Percentiles rank a stretch among this genome's conserved stretches.
Evolutionary conservation across 495 filamentous ascomycete species (phyloP).

Genomic region (Tetracladium setigerum): DNA sequence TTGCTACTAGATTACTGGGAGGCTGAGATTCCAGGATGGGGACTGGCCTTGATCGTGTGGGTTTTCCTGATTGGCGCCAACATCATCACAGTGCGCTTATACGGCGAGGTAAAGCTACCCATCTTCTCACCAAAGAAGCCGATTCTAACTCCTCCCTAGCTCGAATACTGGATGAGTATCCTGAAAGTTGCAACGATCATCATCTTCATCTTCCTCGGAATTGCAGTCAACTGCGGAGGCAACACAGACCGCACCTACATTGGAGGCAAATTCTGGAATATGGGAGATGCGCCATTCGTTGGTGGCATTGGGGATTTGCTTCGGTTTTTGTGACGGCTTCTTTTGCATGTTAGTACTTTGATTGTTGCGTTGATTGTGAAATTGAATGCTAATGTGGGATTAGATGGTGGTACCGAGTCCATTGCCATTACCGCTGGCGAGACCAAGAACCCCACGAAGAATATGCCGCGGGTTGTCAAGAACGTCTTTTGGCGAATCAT

Average conservation of each 20-base stretch:
- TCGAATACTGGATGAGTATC: conserved; percentile 48
- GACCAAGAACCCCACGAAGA: conserved; percentile 67
- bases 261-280: conserved; percentile 40
- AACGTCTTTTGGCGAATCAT: conserved; percentile 56
- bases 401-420: conserved; percentile 47
- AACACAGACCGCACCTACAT: conserved; percentile 37
- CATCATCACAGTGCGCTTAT: conserved; percentile 42
- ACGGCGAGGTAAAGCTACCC: conserved; percentile 39
- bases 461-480: conserved; percentile 67
- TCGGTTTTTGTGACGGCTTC: conserved; percentile 36
- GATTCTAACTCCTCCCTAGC: conserved; percentile 21
- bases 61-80: conserved; percentile 40
- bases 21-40: conserved; percentile 48
- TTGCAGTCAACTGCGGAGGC: conserved; percentile 43
- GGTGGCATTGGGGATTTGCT: conserved; percentile 59
- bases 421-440: conserved; percentile 55
- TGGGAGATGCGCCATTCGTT: conserved; percentile 49
- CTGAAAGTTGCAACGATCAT: conserved; percentile 49
- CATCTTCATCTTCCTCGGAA: conserved; percentile 48
- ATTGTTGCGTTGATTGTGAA: conserved; percentile 36
- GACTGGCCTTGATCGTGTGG: conserved; percentile 52
- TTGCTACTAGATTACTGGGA: conserved; percentile 46
- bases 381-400: neutral
- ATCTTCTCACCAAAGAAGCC: neutral
- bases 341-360: conserved; percentile 36